phyloP scores from a whole-genome alignment of 2,329 filamentous ascomycete species.

The Tolypocladium tundrense region DNA sequence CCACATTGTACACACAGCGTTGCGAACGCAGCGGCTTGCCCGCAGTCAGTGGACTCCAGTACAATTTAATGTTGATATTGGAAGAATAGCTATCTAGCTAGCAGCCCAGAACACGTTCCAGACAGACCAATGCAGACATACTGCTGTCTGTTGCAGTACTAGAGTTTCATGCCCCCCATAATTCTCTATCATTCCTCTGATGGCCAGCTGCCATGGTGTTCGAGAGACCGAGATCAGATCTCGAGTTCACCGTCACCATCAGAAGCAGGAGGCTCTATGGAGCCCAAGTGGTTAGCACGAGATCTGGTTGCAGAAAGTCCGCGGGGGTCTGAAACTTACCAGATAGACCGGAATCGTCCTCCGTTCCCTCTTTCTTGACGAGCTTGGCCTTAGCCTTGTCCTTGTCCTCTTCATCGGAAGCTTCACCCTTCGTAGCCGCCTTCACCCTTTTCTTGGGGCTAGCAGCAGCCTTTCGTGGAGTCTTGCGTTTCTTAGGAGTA shows the following conservation, averaged over 20 bases:
- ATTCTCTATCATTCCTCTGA: background rate
- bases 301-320: background rate
- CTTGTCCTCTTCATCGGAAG: slow-evolving; percentile 10
- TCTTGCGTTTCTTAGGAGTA: slow-evolving; percentile 20
- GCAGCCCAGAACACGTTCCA: background rate
- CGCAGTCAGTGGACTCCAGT: background rate
- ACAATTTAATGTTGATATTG: background rate
- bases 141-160: background rate
- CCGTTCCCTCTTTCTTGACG: slow-evolving; percentile 12
- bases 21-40: background rate
- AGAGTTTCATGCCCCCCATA: too few relatives aligned
- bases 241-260: background rate
- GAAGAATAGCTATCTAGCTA: background rate
- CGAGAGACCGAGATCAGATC: background rate
- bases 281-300: background rate
- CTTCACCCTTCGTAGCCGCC: slow-evolving; percentile 12
- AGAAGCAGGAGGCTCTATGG: slow-evolving; percentile 1
- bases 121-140: background rate
- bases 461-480: slow-evolving; percentile 9
- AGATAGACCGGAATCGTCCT: slow-evolving; percentile 14
- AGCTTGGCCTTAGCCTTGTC: slow-evolving; percentile 9
- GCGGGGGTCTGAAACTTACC: slow-evolving; percentile 8
- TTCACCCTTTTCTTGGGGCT: slow-evolving; percentile 16
- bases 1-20: background rate
- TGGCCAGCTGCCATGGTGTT: background rate